A percentile compares a stretch with the other conserved stretches of the same genome.
Conservation (phyloP, 176 grass and related monocot species). For the Aegilops speltoides region DNA sequence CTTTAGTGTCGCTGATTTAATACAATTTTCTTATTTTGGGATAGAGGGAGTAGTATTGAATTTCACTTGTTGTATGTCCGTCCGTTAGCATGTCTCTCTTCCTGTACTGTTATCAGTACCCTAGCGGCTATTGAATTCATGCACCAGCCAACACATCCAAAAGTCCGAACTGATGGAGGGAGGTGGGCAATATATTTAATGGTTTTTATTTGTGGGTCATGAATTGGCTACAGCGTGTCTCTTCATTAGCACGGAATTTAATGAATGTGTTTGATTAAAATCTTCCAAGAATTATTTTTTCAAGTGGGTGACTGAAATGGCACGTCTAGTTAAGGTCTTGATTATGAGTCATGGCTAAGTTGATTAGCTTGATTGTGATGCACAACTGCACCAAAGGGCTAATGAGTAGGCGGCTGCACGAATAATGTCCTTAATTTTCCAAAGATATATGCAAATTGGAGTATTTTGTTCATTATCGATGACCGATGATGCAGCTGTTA, state of each 20-base stretch:
- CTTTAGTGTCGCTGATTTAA: too few relatives aligned
- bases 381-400: not conserved
- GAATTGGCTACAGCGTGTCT: not conserved
- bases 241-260: not conserved
- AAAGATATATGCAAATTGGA: not conserved
- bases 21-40: too few relatives aligned
- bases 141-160: too few relatives aligned
- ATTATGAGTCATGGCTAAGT: not conserved
- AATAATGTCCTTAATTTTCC: not conserved
- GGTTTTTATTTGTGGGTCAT: not conserved
- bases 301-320: not conserved
- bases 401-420: not conserved
- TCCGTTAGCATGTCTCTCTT: conserved; percentile 15
- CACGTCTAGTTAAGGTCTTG: not conserved
- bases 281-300: not conserved
- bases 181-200: too few relatives aligned
- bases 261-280: not conserved
- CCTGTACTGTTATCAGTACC: not conserved
- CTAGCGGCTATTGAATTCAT: too few relatives aligned
- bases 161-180: too few relatives aligned
- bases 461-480: not conserved
- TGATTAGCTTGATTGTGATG: conserved; percentile 6
- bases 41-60: not conserved
- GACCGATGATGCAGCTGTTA: not conserved
- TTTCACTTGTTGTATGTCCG: not conserved